These are phyloP conservation scores for Chlorella sp. DNA, from an alignment of 139 green algal species.

Conservation along the genomic window DNA sequence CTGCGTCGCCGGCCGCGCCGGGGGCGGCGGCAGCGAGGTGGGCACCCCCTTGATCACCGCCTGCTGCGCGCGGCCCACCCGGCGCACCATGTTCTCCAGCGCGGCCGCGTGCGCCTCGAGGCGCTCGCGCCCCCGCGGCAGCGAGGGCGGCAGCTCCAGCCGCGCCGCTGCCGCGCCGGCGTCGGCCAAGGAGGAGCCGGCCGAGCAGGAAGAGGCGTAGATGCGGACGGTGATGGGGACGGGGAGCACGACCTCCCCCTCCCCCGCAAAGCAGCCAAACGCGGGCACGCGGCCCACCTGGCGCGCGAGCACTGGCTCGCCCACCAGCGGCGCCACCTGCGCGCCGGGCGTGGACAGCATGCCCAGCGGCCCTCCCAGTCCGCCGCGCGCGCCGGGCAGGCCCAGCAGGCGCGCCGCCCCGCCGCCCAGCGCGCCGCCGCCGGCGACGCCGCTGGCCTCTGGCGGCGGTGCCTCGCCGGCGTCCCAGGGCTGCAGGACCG, in stretches of 20 bases:
- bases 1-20: not conserved
- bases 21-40: constrained; percentile 21
- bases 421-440: too few species aligned
- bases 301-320: constrained; percentile 21
- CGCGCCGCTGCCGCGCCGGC: not conserved
- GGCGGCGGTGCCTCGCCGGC: too few species aligned
- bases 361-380: too few species aligned
- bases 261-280: not conserved
- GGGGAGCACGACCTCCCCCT: constrained; percentile 2
- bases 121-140: too few species aligned
- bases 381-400: too few species aligned
- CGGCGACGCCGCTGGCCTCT: too few species aligned
- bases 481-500: too few species aligned
- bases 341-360: too few species aligned
- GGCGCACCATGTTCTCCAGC: constrained; percentile 28
- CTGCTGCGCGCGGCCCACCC: constrained; percentile 32
- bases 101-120: constrained; percentile 7
- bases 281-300: constrained; percentile 12
- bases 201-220: constrained; percentile 23
- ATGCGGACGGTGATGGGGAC: constrained; percentile 29
- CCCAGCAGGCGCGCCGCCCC: too few species aligned
- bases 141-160: not conserved
- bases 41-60: constrained; percentile 39
- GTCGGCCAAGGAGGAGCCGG: not conserved
- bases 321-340: constrained; percentile 1